These are phyloP conservation scores for Poronia punctata DNA, from an alignment of 495 filamentous ascomycete species.

Conservation along the genomic window DNA sequence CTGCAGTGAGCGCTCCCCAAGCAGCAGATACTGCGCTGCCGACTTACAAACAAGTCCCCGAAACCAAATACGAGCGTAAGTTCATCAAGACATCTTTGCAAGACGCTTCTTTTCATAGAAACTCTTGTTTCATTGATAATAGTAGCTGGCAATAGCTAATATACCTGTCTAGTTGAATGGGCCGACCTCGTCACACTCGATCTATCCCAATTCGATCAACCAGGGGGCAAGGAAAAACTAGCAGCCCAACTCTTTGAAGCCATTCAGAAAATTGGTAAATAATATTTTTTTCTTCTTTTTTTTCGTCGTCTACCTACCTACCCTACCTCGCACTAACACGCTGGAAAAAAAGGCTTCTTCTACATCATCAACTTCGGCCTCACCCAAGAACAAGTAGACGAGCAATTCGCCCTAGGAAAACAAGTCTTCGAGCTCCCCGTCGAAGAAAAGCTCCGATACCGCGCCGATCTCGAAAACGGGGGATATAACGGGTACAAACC, in stretches of 20 bases:
- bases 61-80: slow-evolving; percentile 34
- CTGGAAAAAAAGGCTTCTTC: slow-evolving; percentile 47
- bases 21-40: slow-evolving; percentile 21
- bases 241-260: slow-evolving; percentile 52
- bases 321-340: too few relatives aligned
- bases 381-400: slow-evolving; percentile 50
- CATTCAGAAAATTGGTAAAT: slow-evolving; percentile 45
- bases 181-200: slow-evolving; percentile 53
- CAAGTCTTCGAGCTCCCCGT: slow-evolving; percentile 48
- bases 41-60: slow-evolving; percentile 29
- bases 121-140: neutral
- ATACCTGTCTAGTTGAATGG: slow-evolving; percentile 52
- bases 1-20: slow-evolving; percentile 12
- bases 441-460: slow-evolving; percentile 37
- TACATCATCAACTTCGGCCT: slow-evolving; percentile 55
- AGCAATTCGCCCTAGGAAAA: slow-evolving; percentile 53
- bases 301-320: neutral
- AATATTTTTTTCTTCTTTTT: slow-evolving; percentile 5
- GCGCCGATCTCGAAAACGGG: slow-evolving; percentile 25
- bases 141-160: too few relatives aligned
- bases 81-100: neutral
- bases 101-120: neutral
- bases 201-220: slow-evolving; percentile 45
- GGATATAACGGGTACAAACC: slow-evolving; percentile 29
- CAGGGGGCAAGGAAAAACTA: slow-evolving; percentile 48